Evolutionary conservation across 2,329 filamentous ascomycete genomes (phyloP).

Genomic region (Monosporascus ibericus): DNA sequence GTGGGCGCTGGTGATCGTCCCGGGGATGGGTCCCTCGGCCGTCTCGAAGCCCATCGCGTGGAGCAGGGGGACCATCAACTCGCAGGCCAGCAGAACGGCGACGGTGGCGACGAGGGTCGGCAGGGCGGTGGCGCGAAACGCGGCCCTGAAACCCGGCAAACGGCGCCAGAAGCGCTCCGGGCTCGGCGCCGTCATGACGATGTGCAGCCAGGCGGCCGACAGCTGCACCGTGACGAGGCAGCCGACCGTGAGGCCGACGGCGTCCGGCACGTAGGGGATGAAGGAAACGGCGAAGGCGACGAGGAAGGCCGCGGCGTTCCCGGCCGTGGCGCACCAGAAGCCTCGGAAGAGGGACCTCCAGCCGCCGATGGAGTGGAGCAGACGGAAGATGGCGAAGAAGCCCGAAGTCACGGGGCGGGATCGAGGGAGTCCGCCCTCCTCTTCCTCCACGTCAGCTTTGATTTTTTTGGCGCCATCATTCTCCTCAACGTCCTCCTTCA

Average conservation of each 20-base stretch:
- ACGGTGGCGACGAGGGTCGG: slow-evolving; percentile 58
- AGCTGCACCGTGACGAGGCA: slow-evolving; percentile 60
- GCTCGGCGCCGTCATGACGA: slow-evolving; percentile 64
- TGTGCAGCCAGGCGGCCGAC: slow-evolving; percentile 72
- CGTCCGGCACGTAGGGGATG: slow-evolving; percentile 29
- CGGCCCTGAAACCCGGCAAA: slow-evolving; percentile 53
- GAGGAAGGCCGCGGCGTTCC: slow-evolving; percentile 20
- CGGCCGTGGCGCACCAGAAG: slow-evolving; percentile 39
- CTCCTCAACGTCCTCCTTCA: slow-evolving; percentile 11
- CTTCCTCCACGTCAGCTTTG: slow-evolving; percentile 25
- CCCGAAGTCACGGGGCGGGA: slow-evolving; percentile 37
- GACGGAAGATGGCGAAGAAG: slow-evolving; percentile 38
- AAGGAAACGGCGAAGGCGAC: slow-evolving; percentile 33
- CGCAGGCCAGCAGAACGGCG: slow-evolving; percentile 40
- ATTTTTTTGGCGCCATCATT: slow-evolving; percentile 6
- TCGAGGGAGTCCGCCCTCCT: slow-evolving; percentile 16
- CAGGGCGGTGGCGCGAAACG: slow-evolving; percentile 59
- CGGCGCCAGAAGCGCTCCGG: slow-evolving; percentile 57
- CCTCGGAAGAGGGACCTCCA: slow-evolving; percentile 62
- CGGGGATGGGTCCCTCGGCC: slow-evolving; percentile 18
- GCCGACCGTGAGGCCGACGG: slow-evolving; percentile 45
- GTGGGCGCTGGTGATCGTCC: slow-evolving; percentile 10
- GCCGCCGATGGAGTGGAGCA: slow-evolving; percentile 56
- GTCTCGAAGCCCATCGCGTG: slow-evolving; percentile 36
- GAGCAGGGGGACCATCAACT: slow-evolving; percentile 40